Evolutionary conservation across 1,284 basidiomycete species (phyloP), one percentile per base, ranked within the genome.

Genomic region (Cutaneotrichosporon sp.): DNA sequence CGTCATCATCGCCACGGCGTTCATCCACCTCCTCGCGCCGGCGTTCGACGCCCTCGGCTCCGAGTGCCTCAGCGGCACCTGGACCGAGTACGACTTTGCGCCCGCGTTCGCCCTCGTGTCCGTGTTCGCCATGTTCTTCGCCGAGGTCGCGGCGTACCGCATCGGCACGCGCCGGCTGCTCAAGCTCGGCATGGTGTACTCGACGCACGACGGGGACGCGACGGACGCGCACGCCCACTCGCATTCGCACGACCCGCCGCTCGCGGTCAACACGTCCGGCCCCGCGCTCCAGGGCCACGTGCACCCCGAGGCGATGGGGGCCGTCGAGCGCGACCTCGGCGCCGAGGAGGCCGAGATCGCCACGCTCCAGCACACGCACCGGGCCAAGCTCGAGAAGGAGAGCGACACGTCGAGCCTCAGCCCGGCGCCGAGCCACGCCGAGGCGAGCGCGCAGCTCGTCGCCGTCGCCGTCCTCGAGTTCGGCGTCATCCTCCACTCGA

Each of bases 1-100:
- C 31, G 90, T 95, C 63, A 94, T 95, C 74, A 91, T 98, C 66
- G 92, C 92, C 0, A 98, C 95, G 1, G 89, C 89, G 0, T 93
- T 94, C 75, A 92, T 94, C 62, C 92, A 94, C 76, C 83, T 97
- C 0, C 82, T 97, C 9, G 81, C 85, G 5, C 89, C 93, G 0
- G 93, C 87, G 0, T 80, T 90, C 52, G 85, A 87, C 16, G 89
- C 85, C 56, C 83, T 97, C 8, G 79, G 81, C 18, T 89, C 87
- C 0, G 79, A 83, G 11, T 97, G 94, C 79, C 81, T 97, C n/a
- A 74, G 83, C 0, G 79, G 84, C 1, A 84, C 78, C 42, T 95
- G 93, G 93, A 72, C 74, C 7, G 80, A 83, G 59, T 95, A 95
- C 75, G 87, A 87, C 7, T 95, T 90, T 79, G 84, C 91, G 1